Evolutionary conservation across 2,329 filamentous ascomycete genomes (phyloP).

Genomic region (Nigrograna mackinnonii): DNA sequence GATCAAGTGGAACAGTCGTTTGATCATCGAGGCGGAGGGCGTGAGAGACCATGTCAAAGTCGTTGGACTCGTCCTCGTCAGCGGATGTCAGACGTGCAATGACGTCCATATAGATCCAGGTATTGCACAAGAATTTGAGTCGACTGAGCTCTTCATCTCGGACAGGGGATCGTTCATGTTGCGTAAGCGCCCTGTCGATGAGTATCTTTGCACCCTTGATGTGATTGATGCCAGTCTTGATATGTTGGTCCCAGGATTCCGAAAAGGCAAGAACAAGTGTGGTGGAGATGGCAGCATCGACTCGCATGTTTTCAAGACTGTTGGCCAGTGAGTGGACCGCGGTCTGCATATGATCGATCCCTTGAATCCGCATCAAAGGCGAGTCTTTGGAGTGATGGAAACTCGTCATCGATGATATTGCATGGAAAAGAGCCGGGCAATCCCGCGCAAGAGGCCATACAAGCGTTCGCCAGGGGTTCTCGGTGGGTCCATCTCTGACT

Average conservation of each 20-base stretch:
- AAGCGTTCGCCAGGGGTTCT: slow-evolving; percentile 73
- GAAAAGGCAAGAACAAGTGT: slow-evolving; percentile 70
- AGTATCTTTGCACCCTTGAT: slow-evolving; percentile 68
- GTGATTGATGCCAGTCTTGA: slow-evolving; percentile 70
- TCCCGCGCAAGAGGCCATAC: slow-evolving; percentile 70
- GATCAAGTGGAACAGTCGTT: slow-evolving; percentile 63
- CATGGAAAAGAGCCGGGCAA: slow-evolving; percentile 69
- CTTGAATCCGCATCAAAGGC: slow-evolving; percentile 61
- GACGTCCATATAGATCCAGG: slow-evolving; percentile 75
- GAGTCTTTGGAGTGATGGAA: slow-evolving; percentile 67
- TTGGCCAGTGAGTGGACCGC: slow-evolving; percentile 63
- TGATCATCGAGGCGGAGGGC: slow-evolving; percentile 34
- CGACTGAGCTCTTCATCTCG: slow-evolving; percentile 50
- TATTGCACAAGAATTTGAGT: slow-evolving; percentile 70
- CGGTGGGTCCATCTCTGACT: slow-evolving; percentile 68
- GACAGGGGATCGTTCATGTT: slow-evolving; percentile 47
- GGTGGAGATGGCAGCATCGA: slow-evolving; percentile 70
- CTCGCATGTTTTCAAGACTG: slow-evolving; percentile 65
- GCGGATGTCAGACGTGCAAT: slow-evolving; percentile 69
- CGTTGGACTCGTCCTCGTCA: slow-evolving; percentile 59
- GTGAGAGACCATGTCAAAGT: slow-evolving; percentile 50
- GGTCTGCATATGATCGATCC: slow-evolving; percentile 70
- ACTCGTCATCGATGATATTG: slow-evolving; percentile 69
- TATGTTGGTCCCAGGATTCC: slow-evolving; percentile 73
- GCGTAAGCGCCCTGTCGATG: slow-evolving; percentile 61